A percentile compares a stretch with the other conserved stretches of the same genome.
Evolutionary conservation across 139 green algal species (phyloP).

Genomic region (Coelastrella sp.): DNA sequence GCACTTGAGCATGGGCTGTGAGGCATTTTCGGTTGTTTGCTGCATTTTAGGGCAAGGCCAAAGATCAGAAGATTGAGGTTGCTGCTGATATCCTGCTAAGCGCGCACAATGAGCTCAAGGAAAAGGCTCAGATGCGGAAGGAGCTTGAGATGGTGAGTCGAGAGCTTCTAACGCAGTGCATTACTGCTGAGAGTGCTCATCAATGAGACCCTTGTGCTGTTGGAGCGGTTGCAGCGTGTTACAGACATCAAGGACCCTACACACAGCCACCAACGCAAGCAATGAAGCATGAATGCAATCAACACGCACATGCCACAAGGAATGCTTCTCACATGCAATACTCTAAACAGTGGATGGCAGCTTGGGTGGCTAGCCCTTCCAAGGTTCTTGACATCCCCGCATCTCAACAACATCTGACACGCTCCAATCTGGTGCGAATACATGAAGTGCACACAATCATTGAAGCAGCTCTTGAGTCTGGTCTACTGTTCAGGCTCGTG

Average conservation of each 20-base stretch:
- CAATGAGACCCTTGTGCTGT: not conserved
- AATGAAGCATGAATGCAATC: no score
- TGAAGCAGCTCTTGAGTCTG: not conserved
- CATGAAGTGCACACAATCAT: not conserved
- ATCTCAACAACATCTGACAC: no score
- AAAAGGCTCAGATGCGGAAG: slow-evolving; percentile 2
- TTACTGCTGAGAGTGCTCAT: no score
- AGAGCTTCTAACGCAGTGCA: not conserved
- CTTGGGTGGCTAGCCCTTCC: no score
- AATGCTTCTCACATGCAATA: no score
- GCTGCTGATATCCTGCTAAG: slow-evolving; percentile 8
- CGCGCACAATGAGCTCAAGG: slow-evolving; percentile 19
- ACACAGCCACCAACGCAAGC: no score
- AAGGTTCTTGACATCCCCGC: no score
- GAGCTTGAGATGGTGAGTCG: slow-evolving; percentile 14
- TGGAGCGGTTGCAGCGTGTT: not conserved
- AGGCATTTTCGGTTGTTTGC: not conserved
- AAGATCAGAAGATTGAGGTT: not conserved
- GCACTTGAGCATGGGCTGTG: not conserved
- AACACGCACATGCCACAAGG: no score
- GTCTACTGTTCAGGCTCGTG: slow-evolving; percentile 23
- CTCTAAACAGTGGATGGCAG: no score
- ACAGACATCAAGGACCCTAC: not conserved
- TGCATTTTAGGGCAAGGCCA: not conserved
- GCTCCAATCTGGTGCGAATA: no score